Evolutionary conservation across 805 yeast genomes (phyloP).

Genomic region (Schizosaccharomyces japonicus): DNA sequence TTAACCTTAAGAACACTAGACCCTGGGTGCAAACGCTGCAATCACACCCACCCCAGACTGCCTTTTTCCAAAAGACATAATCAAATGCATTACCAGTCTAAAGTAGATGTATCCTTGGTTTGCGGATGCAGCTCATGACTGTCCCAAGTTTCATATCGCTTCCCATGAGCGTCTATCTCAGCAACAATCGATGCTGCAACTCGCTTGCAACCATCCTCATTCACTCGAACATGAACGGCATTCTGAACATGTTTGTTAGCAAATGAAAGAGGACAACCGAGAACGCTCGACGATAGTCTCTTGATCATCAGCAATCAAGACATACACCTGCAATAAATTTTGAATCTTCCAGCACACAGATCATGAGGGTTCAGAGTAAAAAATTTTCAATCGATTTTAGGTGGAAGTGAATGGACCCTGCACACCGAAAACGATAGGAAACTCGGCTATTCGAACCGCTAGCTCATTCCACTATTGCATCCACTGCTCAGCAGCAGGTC

Average conservation of each 20-base stretch:
- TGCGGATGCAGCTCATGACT: slow-evolving; percentile 7
- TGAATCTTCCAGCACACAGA: neutral
- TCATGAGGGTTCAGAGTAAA: too few species aligned
- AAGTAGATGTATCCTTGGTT: neutral
- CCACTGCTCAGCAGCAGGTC: too few species aligned
- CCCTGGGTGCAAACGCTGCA: too few species aligned
- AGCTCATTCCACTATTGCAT: too few species aligned
- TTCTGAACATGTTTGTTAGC: too few species aligned
- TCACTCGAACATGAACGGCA: neutral
- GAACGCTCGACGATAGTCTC: neutral
- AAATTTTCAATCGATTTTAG: too few species aligned
- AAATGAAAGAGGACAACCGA: too few species aligned
- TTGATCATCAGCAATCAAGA: neutral
- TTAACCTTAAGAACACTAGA: neutral
- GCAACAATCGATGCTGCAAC: neutral
- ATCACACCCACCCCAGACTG: too few species aligned
- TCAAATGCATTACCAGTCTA: slow-evolving; percentile 10
- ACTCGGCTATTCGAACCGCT: too few species aligned
- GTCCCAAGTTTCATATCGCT: neutral
- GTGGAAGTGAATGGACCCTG: too few species aligned
- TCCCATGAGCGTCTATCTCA: neutral
- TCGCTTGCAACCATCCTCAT: neutral
- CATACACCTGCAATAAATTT: neutral
- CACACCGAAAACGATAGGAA: too few species aligned
- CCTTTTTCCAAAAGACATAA: too few species aligned